These are phyloP conservation scores for Otatea glauca DNA, from an alignment of 176 grass and related monocot species.

Conservation along the genomic window DNA sequence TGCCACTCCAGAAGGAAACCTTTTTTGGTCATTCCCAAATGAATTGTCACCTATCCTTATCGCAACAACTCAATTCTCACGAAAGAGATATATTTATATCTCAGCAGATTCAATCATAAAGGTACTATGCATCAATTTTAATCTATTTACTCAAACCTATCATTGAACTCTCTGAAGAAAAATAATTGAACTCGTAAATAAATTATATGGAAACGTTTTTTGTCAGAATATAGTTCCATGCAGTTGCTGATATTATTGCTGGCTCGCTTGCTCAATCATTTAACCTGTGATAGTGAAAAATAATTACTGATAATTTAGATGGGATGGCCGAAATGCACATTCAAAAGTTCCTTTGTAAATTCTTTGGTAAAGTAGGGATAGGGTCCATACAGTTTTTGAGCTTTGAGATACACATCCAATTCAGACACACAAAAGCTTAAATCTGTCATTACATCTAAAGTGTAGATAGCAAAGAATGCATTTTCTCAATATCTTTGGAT, in stretches of 20 bases:
- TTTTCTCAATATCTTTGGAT: not conserved
- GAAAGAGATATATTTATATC: slow-evolving; percentile 75
- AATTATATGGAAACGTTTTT: not conserved
- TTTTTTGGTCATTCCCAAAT: slow-evolving; percentile 49
- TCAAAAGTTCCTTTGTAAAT: not conserved
- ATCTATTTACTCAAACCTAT: slow-evolving; percentile 27
- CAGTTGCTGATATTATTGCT: not conserved
- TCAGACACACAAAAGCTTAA: not conserved
- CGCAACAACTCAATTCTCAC: slow-evolving; percentile 48
- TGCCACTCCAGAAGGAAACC: slow-evolving; percentile 66
- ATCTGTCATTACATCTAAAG: not conserved
- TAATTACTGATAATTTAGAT: not conserved
- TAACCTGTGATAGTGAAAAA: not conserved
- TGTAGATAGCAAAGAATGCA: not conserved
- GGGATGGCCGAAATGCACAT: not conserved
- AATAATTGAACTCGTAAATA: not conserved
- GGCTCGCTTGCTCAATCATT: not conserved
- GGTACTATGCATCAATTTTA: slow-evolving; percentile 51
- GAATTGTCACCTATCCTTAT: slow-evolving; percentile 79
- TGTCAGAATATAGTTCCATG: not conserved
- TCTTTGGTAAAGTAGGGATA: slow-evolving; percentile 15
- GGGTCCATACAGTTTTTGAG: not conserved
- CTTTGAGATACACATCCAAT: not conserved
- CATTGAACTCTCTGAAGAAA: slow-evolving; percentile 7
- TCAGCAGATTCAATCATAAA: slow-evolving; percentile 64